A percentile compares a stretch with the other conserved stretches of the same genome.
These are phyloP conservation scores for Pulveroboletus ravenelii DNA, from an alignment of 768 basidiomycete genomes.

Conservation along the genomic window DNA sequence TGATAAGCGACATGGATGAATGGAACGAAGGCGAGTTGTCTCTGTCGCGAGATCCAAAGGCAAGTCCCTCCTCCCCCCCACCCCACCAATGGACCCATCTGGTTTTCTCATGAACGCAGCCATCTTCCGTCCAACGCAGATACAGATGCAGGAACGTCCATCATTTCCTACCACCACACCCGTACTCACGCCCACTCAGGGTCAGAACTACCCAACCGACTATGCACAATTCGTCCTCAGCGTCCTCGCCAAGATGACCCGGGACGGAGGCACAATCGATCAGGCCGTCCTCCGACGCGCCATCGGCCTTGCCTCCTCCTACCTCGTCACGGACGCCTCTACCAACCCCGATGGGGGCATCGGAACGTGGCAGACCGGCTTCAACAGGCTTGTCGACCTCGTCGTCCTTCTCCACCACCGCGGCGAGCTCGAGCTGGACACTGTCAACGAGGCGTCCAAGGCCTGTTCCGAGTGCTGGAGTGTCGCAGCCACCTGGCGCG, in stretches of 20 bases:
- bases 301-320: constrained; percentile 70
- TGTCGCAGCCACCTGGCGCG: constrained; percentile 62
- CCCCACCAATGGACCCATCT: constrained; percentile 22
- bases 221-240: constrained; percentile 57
- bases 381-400: constrained; percentile 67
- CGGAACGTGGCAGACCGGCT: constrained; percentile 59
- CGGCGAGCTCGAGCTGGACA: constrained; percentile 70
- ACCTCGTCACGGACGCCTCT: constrained; percentile 68
- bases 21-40: too few relatives aligned
- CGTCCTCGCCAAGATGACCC: constrained; percentile 49
- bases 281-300: constrained; percentile 60
- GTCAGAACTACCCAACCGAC: constrained; percentile 47
- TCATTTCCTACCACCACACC: not conserved
- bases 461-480: constrained; percentile 81
- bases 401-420: constrained; percentile 64
- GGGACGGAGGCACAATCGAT: constrained; percentile 45
- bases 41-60: not conserved
- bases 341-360: constrained; percentile 56
- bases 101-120: constrained; percentile 11
- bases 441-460: constrained; percentile 55
- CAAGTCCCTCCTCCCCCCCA: constrained; percentile 4
- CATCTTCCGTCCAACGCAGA: constrained; percentile 22
- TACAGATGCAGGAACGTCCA: constrained; percentile 30
- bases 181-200: constrained; percentile 12
- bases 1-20: constrained; percentile 15